Percentiles rank a stretch among this genome's conserved stretches.
phyloP scores from a whole-genome alignment of 2,329 filamentous ascomycete species.

The Cadophora malorum region DNA sequence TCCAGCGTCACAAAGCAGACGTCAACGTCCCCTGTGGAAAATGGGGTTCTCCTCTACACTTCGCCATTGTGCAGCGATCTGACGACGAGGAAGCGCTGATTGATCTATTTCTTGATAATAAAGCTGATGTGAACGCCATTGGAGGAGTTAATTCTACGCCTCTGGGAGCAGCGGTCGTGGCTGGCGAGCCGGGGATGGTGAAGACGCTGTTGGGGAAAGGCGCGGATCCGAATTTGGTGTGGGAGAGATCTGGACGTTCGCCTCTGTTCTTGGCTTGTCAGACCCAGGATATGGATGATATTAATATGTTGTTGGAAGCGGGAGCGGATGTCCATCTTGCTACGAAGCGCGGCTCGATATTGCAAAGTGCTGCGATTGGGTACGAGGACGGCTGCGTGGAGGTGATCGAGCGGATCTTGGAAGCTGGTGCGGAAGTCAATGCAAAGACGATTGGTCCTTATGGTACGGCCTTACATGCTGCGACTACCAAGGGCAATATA shows the following conservation, averaged over 20 bases:
- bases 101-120: constrained; percentile 5
- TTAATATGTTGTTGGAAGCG: not conserved
- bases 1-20: constrained; percentile 10
- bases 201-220: not conserved
- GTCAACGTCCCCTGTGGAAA: constrained; percentile 10
- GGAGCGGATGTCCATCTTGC: constrained; percentile 3
- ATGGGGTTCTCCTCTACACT: constrained; percentile 9
- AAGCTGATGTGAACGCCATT: constrained; percentile 12
- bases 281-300: not conserved
- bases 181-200: constrained; percentile 9
- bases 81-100: constrained; percentile 14
- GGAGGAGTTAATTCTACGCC: not conserved
- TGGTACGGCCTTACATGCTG: constrained; percentile 14
- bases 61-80: not conserved
- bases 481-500: not conserved
- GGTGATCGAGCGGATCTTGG: constrained; percentile 4
- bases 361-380: constrained; percentile 2
- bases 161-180: constrained; percentile 7
- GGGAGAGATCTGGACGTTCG: not conserved
- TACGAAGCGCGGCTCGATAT: not conserved
- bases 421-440: constrained; percentile 10
- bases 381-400: not conserved
- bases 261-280: constrained; percentile 1
- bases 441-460: constrained; percentile 3
- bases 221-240: constrained; percentile 14